A percentile compares a stretch with the other conserved stretches of the same genome.
Conservation (phyloP, 1,284 basidiomycete species). For the Wallemia hederae region DNA sequence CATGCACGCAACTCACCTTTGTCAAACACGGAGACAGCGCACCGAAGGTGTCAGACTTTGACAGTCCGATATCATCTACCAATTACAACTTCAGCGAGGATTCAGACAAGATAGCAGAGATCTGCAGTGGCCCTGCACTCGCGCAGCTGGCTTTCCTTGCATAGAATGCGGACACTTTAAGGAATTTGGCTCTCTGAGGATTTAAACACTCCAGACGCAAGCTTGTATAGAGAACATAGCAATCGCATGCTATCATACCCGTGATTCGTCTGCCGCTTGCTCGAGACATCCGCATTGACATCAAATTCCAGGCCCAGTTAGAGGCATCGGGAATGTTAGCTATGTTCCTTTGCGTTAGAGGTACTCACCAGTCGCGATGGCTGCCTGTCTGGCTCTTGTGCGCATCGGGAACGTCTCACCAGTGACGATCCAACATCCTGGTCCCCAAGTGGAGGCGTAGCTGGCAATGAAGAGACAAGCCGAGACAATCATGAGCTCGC, state of each 20-base stretch:
- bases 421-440: conserved; percentile 35
- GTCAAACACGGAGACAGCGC: not conserved
- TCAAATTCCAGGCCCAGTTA: conserved; percentile 24
- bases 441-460: conserved; percentile 45
- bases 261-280: too few relatives aligned
- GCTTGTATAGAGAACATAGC: too few relatives aligned
- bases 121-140: too few relatives aligned
- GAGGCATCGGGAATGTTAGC: too few relatives aligned
- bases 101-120: too few relatives aligned
- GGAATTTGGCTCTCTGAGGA: too few relatives aligned
- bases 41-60: not conserved
- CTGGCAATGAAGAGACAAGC: conserved; percentile 49
- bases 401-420: conserved; percentile 47
- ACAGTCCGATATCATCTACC: not conserved
- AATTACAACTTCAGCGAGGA: not conserved
- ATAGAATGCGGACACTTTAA: too few relatives aligned
- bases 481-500: conserved; percentile 21
- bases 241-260: too few relatives aligned
- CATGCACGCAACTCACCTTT: not conserved
- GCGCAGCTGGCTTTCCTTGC: too few relatives aligned
- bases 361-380: conserved; percentile 38
- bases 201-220: too few relatives aligned
- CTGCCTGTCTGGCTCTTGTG: conserved; percentile 44
- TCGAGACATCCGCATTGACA: too few relatives aligned
- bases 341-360: too few relatives aligned